These are phyloP conservation scores for Vinca minor DNA, from an alignment of 257 asterid genomes.

Conservation along the genomic window DNA sequence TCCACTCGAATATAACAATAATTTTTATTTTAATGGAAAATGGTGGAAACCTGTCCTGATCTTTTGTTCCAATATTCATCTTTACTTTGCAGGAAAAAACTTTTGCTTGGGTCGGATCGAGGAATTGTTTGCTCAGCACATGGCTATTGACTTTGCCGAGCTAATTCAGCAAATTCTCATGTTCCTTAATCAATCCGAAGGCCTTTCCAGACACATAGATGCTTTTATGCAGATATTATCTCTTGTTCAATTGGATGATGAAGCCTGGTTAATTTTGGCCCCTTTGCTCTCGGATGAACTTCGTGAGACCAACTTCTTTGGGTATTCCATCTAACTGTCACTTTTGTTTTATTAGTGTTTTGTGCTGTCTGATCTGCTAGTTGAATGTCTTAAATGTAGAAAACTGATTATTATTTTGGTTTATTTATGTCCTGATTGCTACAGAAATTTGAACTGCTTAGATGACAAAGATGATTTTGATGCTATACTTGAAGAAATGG, in stretches of 20 bases:
- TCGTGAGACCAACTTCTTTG: slow-evolving; percentile 52
- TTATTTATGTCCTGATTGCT: slow-evolving; percentile 18
- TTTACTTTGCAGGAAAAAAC: slow-evolving; percentile 59
- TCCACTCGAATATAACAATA: not conserved
- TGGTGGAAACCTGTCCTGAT: not conserved
- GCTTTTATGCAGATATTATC: slow-evolving; percentile 82
- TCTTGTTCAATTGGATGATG: slow-evolving; percentile 63
- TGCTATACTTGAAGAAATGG: slow-evolving; percentile 85
- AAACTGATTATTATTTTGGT: not conserved
- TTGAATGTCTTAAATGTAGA: not conserved
- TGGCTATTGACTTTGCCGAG: slow-evolving; percentile 48
- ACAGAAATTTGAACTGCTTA: slow-evolving; percentile 52
- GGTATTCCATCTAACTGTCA: slow-evolving; percentile 32
- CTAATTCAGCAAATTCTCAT: slow-evolving; percentile 60
- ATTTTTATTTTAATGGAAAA: not conserved
- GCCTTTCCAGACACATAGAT: slow-evolving; percentile 73
- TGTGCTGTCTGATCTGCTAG: slow-evolving; percentile 6
- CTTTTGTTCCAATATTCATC: not conserved
- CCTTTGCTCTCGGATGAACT: slow-evolving; percentile 70
- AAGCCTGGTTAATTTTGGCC: slow-evolving; percentile 45
- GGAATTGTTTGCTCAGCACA: slow-evolving; percentile 51
- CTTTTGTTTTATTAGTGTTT: not conserved
- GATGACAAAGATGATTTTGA: slow-evolving; percentile 79
- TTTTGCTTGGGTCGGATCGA: slow-evolving; percentile 76
- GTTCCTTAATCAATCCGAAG: slow-evolving; percentile 76